A percentile compares a stretch with the other conserved stretches of the same genome.
These are phyloP conservation scores for Monilinia aucupariae DNA, from an alignment of 2,329 filamentous ascomycete species.

Conservation along the genomic window DNA sequence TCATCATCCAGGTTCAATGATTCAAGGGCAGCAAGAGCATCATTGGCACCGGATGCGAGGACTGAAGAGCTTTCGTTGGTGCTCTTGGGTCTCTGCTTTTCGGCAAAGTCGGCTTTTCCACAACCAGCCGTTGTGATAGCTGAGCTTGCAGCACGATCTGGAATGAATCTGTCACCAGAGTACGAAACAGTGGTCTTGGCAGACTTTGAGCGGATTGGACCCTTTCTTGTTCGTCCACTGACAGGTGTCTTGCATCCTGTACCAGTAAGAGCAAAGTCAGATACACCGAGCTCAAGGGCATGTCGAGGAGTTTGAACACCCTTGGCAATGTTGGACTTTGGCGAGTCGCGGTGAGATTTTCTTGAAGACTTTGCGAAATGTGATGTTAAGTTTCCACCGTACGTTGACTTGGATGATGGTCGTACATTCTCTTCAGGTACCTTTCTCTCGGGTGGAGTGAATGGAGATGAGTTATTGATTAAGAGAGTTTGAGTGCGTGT, in stretches of 20 bases:
- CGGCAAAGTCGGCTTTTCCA: constrained; percentile 69
- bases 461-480: constrained; percentile 63
- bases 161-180: constrained; percentile 82
- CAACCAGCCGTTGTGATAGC: constrained; percentile 76
- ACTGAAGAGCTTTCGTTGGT: constrained; percentile 66
- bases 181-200: constrained; percentile 76
- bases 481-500: constrained; percentile 50
- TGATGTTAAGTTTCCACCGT: constrained; percentile 71
- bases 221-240: constrained; percentile 52
- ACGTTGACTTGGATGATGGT: constrained; percentile 62
- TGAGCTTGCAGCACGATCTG: constrained; percentile 85
- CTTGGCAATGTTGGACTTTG: constrained; percentile 92
- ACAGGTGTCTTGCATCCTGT: constrained; percentile 66
- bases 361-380: constrained; percentile 69
- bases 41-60: constrained; percentile 66
- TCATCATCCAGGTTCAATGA: constrained; percentile 69
- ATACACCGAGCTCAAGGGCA: constrained; percentile 80
- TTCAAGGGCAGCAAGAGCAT: constrained; percentile 73
- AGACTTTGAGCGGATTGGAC: constrained; percentile 47
- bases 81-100: constrained; percentile 69
- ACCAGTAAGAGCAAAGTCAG: constrained; percentile 85
- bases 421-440: constrained; percentile 48
- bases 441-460: constrained; percentile 60
- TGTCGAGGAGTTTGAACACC: constrained; percentile 71
- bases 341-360: constrained; percentile 72